Evolutionary conservation across 371 early-diverging fungal genomes (phyloP).

Genomic region (Actinomucor elegans): DNA sequence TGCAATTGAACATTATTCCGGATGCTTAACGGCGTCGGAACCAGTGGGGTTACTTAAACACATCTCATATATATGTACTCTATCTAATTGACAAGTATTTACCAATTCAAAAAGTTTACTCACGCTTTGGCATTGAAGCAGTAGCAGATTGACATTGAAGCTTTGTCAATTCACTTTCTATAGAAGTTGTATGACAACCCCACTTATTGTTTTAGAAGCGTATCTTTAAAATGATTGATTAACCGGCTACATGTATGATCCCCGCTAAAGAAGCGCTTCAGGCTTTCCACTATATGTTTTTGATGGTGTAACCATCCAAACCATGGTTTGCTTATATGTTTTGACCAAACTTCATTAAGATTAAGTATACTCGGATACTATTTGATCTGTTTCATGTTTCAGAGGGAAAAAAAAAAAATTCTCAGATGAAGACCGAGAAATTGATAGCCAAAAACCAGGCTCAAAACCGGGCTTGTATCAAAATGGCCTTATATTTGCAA

Average conservation of each 20-base stretch:
- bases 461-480: not conserved
- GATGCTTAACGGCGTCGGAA: not conserved
- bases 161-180: not conserved
- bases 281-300: not conserved
- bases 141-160: not conserved
- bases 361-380: slow-evolving; percentile 1
- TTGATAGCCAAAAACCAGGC: not conserved
- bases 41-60: not conserved
- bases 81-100: not conserved
- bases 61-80: no score
- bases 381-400: slow-evolving; percentile 10
- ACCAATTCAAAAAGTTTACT: not conserved
- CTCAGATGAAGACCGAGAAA: not conserved
- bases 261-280: not conserved
- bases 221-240: not conserved
- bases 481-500: not conserved
- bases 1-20: not conserved
- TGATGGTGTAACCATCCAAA: slow-evolving; percentile 6
- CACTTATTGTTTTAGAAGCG: slow-evolving; percentile 5
- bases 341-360: not conserved
- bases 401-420: not conserved
- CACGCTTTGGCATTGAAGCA: not conserved
- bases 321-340: not conserved
- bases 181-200: slow-evolving; percentile 15
- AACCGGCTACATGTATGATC: not conserved